Base-by-base conservation (phyloP, 495 filamentous ascomycete genomes). In the Penicillium waksmanii region DNA sequence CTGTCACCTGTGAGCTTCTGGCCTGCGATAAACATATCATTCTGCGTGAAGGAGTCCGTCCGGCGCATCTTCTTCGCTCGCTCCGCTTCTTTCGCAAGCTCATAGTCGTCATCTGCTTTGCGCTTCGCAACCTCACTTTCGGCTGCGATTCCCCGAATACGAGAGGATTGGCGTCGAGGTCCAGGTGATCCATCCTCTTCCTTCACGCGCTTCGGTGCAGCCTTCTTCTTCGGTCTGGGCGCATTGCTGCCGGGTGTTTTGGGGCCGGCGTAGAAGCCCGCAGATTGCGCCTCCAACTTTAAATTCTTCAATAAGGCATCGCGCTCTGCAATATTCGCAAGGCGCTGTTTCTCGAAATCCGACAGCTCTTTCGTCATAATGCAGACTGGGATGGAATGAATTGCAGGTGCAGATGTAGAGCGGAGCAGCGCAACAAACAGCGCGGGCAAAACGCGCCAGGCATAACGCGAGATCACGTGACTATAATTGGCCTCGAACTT, bases 1-100 rank as follows among this genome's bases (percentile, higher is more conserved):
- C 67, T 71, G 21, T 70, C 69, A 9, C 73, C 79, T 15, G 65
- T 76, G 65, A 84, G 80, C 62, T 87, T 87, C 66, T 87, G 86
- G 0, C 93, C 92, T 15, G 88, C 86, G 3, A 96, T 87, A 36
- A 92, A 78, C 65, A 96, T 91, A 58, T 94, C 89, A 27, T 84
- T 87, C 19, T 93, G 80, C 23, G 87, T 83, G 55, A 93, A 79
- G 36, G 89, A 85, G 15, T 86, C 92, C 5, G 84, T 84, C 25
- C 92, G 81, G 25, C 93, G 82, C 64, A 85, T 76, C 55, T 85
- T 83, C 78, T 96, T 97, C 3, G 83, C 85, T 40, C 80, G 81
- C 40, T 86, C 89, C 27, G 79, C 80, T 62, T 89, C 84, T 59
- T 79, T 78, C 15, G 82, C 72, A 1, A 79, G 84, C 34, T 87